Conservation (phyloP, 2,329 filamentous ascomycete genomes). For the Sporothrix luriei region DNA sequence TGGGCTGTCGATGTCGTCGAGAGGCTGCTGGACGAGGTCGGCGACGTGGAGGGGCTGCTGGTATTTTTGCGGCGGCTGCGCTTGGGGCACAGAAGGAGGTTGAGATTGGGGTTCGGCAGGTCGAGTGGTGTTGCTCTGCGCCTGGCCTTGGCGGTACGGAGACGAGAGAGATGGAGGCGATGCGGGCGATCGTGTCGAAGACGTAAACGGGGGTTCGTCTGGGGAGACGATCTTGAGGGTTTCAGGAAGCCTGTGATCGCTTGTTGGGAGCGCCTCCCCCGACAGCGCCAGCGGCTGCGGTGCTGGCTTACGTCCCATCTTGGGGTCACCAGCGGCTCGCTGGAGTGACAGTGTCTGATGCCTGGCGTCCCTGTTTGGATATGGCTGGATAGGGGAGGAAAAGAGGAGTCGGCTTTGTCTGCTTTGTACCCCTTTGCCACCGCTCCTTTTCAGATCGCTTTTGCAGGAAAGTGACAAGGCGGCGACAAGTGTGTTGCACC, state of each 20-base stretch:
- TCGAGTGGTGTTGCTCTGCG: constrained; percentile 20
- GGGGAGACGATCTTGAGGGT: constrained; percentile 43
- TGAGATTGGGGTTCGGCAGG: constrained; percentile 20
- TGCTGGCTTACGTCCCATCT: constrained; percentile 61
- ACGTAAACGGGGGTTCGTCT: constrained; percentile 45
- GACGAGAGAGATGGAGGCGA: constrained; percentile 46
- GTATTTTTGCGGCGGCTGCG: constrained; percentile 24
- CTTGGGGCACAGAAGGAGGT: constrained; percentile 8
- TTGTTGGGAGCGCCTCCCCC: constrained; percentile 44
- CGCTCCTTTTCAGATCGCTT: constrained; percentile 1
- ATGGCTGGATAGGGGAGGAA: background rate
- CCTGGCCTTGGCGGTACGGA: constrained; percentile 48
- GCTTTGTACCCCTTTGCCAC: background rate
- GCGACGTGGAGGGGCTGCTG: constrained; percentile 41
- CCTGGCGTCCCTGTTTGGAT: background rate
- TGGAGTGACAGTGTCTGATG: background rate
- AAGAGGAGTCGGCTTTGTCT: constrained; percentile 18
- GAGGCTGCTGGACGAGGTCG: constrained; percentile 41
- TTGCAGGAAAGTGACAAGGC: constrained; percentile 2
- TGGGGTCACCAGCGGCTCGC: constrained; percentile 33
- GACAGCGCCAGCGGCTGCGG: constrained; percentile 61
- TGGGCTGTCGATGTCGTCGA: constrained; percentile 38
- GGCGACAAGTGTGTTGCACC: constrained; percentile 17
- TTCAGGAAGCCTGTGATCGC: constrained; percentile 44
- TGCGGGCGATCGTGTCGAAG: constrained; percentile 46